Conservation (phyloP, 768 basidiomycete genomes). For the Macrolepiota fuliginosa region DNA sequence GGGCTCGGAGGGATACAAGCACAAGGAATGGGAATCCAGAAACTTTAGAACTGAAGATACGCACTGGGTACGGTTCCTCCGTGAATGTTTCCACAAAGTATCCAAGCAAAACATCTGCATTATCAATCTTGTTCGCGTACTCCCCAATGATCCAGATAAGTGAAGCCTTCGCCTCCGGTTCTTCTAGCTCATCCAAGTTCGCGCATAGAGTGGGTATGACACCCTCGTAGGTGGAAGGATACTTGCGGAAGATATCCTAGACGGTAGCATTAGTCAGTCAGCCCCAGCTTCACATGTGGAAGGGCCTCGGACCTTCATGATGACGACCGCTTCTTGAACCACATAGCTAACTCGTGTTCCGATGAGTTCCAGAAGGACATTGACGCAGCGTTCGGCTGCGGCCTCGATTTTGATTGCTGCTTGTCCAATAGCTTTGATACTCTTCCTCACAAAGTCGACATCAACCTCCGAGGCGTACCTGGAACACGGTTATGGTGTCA, state of each 20-base stretch:
- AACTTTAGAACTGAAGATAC: conserved; percentile 19
- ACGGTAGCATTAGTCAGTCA: background rate
- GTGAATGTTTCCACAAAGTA: conserved; percentile 91
- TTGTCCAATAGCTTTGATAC: conserved; percentile 95
- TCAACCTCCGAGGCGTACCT: conserved; percentile 98
- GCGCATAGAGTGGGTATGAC: conserved; percentile 94
- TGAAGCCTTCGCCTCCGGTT: conserved; percentile 97
- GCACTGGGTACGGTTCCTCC: conserved; percentile 89
- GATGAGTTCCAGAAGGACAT: conserved; percentile 91
- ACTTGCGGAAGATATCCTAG: conserved; percentile 97
- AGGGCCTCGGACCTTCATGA: conserved; percentile 80
- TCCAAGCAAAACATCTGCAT: conserved; percentile 88
- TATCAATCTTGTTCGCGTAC: conserved; percentile 96
- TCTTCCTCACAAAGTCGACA: conserved; percentile 95
- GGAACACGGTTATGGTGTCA: background rate
- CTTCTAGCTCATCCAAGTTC: conserved; percentile 94
- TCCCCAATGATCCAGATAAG: conserved; percentile 99
- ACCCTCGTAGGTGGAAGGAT: conserved; percentile 94
- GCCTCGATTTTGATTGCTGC: conserved; percentile 93
- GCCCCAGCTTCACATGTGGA: background rate
- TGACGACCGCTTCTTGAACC: conserved; percentile 96
- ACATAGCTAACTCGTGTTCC: conserved; percentile 94
- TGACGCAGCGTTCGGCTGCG: conserved; percentile 92
- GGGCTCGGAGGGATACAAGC: background rate
- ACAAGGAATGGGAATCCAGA: background rate